These are phyloP conservation scores for Rhytidhysteron rufulum DNA, from an alignment of 2,329 filamentous ascomycete genomes.

Conservation along the genomic window DNA sequence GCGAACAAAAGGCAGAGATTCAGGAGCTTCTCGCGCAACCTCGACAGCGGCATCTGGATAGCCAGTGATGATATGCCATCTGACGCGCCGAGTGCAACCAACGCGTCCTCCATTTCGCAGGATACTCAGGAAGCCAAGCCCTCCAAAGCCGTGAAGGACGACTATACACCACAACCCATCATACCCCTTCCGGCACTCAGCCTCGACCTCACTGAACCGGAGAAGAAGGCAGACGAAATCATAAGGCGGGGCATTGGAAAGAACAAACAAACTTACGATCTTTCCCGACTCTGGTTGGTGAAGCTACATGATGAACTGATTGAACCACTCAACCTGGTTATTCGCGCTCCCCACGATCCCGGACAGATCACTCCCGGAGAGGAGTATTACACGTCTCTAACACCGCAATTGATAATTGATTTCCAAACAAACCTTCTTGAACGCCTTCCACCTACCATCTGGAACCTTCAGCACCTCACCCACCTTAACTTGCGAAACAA, in stretches of 20 bases:
- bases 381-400: slow-evolving; percentile 57
- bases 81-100: slow-evolving; percentile 34
- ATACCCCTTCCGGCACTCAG: not conserved
- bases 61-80: slow-evolving; percentile 55
- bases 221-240: not conserved
- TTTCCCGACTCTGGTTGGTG: slow-evolving; percentile 17
- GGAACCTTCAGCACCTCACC: slow-evolving; percentile 59
- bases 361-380: slow-evolving; percentile 21
- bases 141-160: not conserved
- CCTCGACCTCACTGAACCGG: not conserved
- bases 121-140: too few species aligned
- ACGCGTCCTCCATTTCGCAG: too few species aligned
- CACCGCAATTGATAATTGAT: slow-evolving; percentile 59
- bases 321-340: slow-evolving; percentile 47
- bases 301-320: slow-evolving; percentile 56
- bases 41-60: slow-evolving; percentile 69
- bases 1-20: not conserved
- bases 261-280: not conserved
- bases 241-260: not conserved
- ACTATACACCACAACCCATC: not conserved
- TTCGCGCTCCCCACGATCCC: slow-evolving; percentile 32
- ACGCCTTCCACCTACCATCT: slow-evolving; percentile 57
- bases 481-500: slow-evolving; percentile 66
- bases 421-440: slow-evolving; percentile 58
- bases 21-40: slow-evolving; percentile 50